Base-by-base conservation (phyloP, 2,329 filamentous ascomycete species). In the Nigrograna mackinnonii region DNA sequence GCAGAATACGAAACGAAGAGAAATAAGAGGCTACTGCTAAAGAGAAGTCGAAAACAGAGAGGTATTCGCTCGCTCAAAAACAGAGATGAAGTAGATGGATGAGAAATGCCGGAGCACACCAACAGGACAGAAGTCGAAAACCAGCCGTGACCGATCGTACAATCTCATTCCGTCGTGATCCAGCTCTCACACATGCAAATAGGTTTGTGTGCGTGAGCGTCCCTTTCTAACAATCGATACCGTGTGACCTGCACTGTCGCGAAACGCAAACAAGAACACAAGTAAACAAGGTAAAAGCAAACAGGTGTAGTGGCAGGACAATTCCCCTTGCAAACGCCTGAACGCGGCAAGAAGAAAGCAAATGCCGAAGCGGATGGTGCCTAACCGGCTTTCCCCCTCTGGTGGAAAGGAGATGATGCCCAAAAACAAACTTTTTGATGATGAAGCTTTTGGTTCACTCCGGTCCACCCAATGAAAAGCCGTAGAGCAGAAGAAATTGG, bases 211-310 rank as follows among this genome's bases (percentile, higher is more conserved):
- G 63, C 62, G 63, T 63, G 62, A 68, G 64, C 62, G 55, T 59
- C 56, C 58, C 49, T 54, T 47, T 67, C 62, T 67, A 66, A 52
- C 58, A 66, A 67, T 57, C 50, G 54, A 64, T 54, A 64, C 54
- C 48, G 48, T 41, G 63, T 67, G 61, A 52, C 60, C 60, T 57
- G 60, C 60, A 63, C 55, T 57, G 55, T 57, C 52, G 54, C 54
- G 43, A 58, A 55, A 40, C 43, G 39, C 54, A 50, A 52, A 51
- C 50, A 57, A 60, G 45, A 42, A 37, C 42, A 21, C 20, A 33
- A 42, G 16, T 17, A 44, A 32, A 37, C 21, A 17, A 24, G 36
- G 18, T 17, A 28, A 49, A 34, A 44, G 22, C 11, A 51, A 53
- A 55, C 40, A 47, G 33, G 33, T 50, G 52, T 46, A 37, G 46